Conservation (phyloP, 1,139 yeast species). For the Pichia sp. region DNA sequence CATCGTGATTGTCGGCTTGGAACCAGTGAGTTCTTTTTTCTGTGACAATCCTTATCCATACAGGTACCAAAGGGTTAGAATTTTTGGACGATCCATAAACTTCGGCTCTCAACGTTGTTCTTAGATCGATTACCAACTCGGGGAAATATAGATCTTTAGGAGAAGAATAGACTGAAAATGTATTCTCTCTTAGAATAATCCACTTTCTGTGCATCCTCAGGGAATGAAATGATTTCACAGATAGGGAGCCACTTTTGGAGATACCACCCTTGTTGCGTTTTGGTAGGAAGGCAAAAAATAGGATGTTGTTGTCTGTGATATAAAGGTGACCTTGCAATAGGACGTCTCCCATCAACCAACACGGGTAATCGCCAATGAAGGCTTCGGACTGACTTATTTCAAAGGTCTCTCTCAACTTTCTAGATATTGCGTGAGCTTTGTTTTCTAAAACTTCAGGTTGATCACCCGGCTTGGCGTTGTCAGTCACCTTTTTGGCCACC, state of each 20-base stretch:
- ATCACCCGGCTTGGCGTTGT: background rate
- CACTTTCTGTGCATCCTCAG: conserved; percentile 50
- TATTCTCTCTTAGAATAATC: conserved; percentile 70
- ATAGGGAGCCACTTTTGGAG: conserved; percentile 45
- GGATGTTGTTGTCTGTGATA: conserved; percentile 57
- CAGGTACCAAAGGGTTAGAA: conserved; percentile 28
- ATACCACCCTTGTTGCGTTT: conserved; percentile 48
- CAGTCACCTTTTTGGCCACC: conserved; percentile 23
- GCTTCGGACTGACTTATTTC: conserved; percentile 45
- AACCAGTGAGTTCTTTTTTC: conserved; percentile 58
- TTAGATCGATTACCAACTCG: conserved; percentile 63
- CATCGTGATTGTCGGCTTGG: conserved; percentile 64
- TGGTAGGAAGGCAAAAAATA: conserved; percentile 84
- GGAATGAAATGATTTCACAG: conserved; percentile 31
- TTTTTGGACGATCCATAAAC: conserved; percentile 31
- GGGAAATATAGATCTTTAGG: conserved; percentile 86
- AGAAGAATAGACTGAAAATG: conserved; percentile 63
- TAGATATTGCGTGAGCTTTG: conserved; percentile 34
- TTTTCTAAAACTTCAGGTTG: conserved; percentile 15
- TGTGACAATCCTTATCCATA: conserved; percentile 55
- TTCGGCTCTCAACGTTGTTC: conserved; percentile 60
- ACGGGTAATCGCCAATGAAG: conserved; percentile 54
- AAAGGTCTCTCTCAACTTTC: conserved; percentile 35
- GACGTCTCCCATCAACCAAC: conserved; percentile 82
- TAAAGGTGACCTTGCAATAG: conserved; percentile 81